A percentile compares a stretch with the other conserved stretches of the same genome.
Conservation (phyloP, 208 protist genomes). For the Trichomonas gallinae region DNA sequence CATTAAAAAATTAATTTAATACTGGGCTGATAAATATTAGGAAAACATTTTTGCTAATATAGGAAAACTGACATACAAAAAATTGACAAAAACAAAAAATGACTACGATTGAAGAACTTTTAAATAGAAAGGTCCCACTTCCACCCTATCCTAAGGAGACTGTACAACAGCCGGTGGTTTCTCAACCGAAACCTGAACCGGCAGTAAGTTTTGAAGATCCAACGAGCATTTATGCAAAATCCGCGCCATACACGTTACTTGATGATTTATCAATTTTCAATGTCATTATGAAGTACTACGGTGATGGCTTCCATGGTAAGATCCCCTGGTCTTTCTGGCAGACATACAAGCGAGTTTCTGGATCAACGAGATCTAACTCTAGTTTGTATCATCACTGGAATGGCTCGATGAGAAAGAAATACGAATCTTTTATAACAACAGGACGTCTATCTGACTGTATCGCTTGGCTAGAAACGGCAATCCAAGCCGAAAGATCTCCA, state of each 20-base stretch:
- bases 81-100: not conserved
- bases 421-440: not conserved
- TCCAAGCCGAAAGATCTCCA: not conserved
- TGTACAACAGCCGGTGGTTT: not conserved
- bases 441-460: not conserved
- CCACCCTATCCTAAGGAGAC: not conserved
- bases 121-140: not conserved
- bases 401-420: constrained; percentile 14
- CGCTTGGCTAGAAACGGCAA: not conserved
- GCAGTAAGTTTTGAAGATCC: not conserved
- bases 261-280: not conserved
- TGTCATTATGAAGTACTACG: not conserved
- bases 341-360: not conserved
- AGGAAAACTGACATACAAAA: no score
- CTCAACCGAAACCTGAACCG: not conserved
- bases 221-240: not conserved
- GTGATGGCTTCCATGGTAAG: not conserved
- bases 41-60: no score
- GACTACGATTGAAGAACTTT: not conserved
- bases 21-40: no score
- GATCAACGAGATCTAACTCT: not conserved
- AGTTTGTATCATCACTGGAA: constrained; percentile 20
- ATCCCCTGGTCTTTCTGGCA: constrained; percentile 18
- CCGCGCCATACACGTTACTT: not conserved
- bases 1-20: no score